Conservation (phyloP, 1,284 basidiomycete genomes). For the Puccinia polysora region DNA sequence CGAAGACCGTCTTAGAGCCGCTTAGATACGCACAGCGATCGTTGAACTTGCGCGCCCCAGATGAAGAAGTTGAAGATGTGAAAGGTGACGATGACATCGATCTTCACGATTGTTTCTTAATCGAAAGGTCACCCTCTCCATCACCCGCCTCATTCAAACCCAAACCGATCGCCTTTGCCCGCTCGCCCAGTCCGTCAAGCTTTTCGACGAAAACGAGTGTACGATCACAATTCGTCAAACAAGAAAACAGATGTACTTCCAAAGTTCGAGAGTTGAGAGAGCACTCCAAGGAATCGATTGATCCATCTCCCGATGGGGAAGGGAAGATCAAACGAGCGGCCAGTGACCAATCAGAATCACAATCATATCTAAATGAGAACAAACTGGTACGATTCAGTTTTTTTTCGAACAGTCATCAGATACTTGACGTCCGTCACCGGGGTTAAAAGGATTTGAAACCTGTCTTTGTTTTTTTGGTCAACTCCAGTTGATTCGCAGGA, state of each 20-base stretch:
- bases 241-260: neutral
- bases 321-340: neutral
- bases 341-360: neutral
- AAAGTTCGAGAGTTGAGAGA: neutral
- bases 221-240: no score
- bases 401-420: neutral
- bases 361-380: slow-evolving; percentile 1
- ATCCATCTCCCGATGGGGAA: neutral
- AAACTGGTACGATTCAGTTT: slow-evolving; percentile 13
- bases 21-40: neutral
- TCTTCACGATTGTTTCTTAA: slow-evolving; percentile 10
- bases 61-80: neutral
- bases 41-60: neutral
- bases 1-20: neutral
- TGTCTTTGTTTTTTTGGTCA: neutral
- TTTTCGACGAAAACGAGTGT: no score
- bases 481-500: slow-evolving; percentile 32
- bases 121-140: slow-evolving; percentile 31
- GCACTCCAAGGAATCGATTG: neutral
- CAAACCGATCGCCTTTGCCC: neutral
- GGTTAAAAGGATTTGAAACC: neutral
- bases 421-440: neutral
- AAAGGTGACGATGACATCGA: slow-evolving; percentile 2
- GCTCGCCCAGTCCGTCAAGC: slow-evolving; percentile 3
- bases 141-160: slow-evolving; percentile 22